Evolutionary conservation across 139 green algal genomes (phyloP).

Genomic region (Yamagishiella unicocca): DNA sequence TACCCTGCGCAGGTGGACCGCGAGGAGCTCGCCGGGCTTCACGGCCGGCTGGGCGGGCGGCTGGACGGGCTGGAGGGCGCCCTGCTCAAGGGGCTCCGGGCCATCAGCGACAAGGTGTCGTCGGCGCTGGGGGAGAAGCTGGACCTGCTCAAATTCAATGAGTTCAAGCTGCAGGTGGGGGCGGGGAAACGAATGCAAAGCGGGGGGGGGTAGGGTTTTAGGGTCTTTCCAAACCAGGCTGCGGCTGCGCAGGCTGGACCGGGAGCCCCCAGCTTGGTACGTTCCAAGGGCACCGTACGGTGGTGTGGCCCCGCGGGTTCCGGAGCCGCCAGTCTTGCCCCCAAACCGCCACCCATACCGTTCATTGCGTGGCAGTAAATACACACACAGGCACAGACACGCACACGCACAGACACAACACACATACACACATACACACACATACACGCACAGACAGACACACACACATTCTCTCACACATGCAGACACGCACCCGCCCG

Average conservation of each 20-base stretch:
- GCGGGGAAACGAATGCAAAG: background rate
- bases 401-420: too few relatives aligned
- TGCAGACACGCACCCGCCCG: background rate
- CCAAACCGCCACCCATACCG: too few relatives aligned
- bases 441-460: too few relatives aligned
- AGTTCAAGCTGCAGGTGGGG: slow-evolving; percentile 62
- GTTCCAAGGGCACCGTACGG: too few relatives aligned
- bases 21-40: slow-evolving; percentile 54
- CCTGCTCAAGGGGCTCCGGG: slow-evolving; percentile 62
- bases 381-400: too few relatives aligned
- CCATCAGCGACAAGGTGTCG: slow-evolving; percentile 64
- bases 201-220: background rate
- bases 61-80: slow-evolving; percentile 55
- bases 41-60: slow-evolving; percentile 43
- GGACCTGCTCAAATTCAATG: slow-evolving; percentile 57
- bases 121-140: slow-evolving; percentile 62
- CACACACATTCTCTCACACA: background rate
- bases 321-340: too few relatives aligned
- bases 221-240: too few relatives aligned
- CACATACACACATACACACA: too few relatives aligned
- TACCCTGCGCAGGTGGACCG: slow-evolving; percentile 46
- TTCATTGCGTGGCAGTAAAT: too few relatives aligned
- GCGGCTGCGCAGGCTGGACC: too few relatives aligned
- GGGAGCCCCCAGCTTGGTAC: too few relatives aligned
- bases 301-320: too few relatives aligned